Conservation (phyloP, 129 eudicot species). For the Glebionis coronaria region DNA sequence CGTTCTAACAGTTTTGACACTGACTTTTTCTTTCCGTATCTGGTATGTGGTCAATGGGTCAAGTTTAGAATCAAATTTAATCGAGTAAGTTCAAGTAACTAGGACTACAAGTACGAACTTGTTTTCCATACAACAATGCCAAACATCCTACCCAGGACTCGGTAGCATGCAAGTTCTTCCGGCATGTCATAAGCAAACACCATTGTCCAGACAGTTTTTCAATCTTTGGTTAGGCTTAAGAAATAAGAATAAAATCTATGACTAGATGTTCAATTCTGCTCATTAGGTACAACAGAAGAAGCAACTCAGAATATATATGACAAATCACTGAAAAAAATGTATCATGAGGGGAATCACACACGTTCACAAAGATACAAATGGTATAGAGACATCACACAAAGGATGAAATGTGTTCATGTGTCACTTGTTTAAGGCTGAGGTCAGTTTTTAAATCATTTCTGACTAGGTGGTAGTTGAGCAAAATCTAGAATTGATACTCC, state of each 20-base stretch:
- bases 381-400: constrained; percentile 7
- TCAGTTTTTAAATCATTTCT: not conserved
- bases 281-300: not conserved
- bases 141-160: too few species aligned
- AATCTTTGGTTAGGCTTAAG: too few species aligned
- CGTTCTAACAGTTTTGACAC: too few species aligned
- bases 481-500: constrained; percentile 15
- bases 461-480: constrained; percentile 3
- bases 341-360: constrained; percentile 6
- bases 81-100: too few species aligned
- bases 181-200: too few species aligned
- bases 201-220: too few species aligned
- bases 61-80: too few species aligned
- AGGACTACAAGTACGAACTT: too few species aligned
- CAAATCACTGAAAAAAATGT: not conserved
- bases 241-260: not conserved
- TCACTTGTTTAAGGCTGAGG: constrained; percentile 13
- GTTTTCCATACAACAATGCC: too few species aligned
- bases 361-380: constrained; percentile 15
- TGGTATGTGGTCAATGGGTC: too few species aligned
- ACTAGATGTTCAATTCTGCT: not conserved
- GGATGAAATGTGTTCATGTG: constrained; percentile 2
- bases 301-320: not conserved
- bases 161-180: too few species aligned
- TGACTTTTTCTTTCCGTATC: too few species aligned